Base-by-base conservation (phyloP, 352 stramenopile species). In the Pythium rhizo-oryzae region DNA sequence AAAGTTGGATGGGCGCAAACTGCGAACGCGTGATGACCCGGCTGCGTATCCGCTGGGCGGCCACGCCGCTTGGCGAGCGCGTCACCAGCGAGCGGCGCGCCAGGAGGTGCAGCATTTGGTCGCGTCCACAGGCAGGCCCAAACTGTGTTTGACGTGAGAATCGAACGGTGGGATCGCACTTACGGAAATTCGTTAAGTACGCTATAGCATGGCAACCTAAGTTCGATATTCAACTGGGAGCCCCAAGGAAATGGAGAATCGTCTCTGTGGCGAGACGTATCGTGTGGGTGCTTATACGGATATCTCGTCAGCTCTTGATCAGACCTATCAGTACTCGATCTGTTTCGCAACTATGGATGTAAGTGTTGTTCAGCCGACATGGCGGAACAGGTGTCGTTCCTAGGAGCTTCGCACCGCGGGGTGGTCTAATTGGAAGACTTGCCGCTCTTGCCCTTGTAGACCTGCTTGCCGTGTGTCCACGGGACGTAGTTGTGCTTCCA, bases 401-500 rank as follows among this genome's bases (percentile, higher is more conserved):
- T 8, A 8, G 44, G n/a, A 51, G 21, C 8, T 25, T 18, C 44
- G 15, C 41, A 47, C 11, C 28, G 28, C 41, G 7, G 41, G 9
- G 13, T 47, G 41, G 4, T n/a, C 84, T 92, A 92, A 81, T 92
- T 92, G 44, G 79, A 75, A 67, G 85, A 86, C 77, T 92, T 92
- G 67, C 75, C 84, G 47, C 53, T 54, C 53, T 80, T 82, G 73
- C 84, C 82, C 78, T 97, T 98, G 84, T 98, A 98, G 59, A 97
- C 97, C 69, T 96, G 84, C 78, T 99, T 99, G 67, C 96, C 97
- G 71, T 96, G 97, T 73, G 81, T 96, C 84, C 97, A 99, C 23
- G 97, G 97, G 9, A 99, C 96, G 78, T 99, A 99, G 76, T 98
- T 98, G 86, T 99, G 96, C 83, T 99, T 99, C 87, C 98, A 99